Evolutionary conservation across 1,284 basidiomycete genomes (phyloP).

Genomic region (Cryptococcus neoformans): DNA sequence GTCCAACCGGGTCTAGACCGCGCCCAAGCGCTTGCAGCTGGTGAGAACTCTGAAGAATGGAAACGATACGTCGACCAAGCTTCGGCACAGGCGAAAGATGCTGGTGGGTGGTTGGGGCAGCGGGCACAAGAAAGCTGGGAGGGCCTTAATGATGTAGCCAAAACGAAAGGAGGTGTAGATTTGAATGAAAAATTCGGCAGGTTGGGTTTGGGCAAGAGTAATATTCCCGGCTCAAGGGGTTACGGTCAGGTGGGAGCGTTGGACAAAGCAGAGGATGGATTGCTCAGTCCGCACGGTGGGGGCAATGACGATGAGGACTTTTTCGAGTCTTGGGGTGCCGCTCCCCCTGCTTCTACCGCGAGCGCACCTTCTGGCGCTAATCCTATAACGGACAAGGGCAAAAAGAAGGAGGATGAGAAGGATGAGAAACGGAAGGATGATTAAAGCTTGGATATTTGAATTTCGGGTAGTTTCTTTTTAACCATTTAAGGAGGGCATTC

Average conservation of each 20-base stretch:
- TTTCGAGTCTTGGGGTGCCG: constrained; percentile 34
- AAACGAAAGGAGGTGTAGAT: constrained; percentile 43
- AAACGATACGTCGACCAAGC: constrained; percentile 30
- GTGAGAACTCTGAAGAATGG: constrained; percentile 22
- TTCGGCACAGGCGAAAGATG: constrained; percentile 26
- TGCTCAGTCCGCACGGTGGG: constrained; percentile 21
- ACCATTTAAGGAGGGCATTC: no score
- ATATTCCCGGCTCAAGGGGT: constrained; percentile 11
- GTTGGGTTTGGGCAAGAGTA: constrained; percentile 28
- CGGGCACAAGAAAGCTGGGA: constrained; percentile 45
- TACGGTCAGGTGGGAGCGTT: constrained; percentile 29
- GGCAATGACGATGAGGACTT: constrained; percentile 33
- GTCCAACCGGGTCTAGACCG: constrained; percentile 44
- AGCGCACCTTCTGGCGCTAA: constrained; percentile 2
- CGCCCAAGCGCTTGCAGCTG: constrained; percentile 28
- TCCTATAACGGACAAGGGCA: background rate
- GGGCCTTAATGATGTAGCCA: constrained; percentile 43
- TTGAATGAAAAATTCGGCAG: constrained; percentile 45
- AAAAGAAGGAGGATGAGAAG: constrained; percentile 15
- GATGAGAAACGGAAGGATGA: constrained; percentile 39
- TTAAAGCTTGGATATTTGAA: constrained; percentile 33
- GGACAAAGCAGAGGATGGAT: constrained; percentile 27
- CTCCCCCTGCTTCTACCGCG: constrained; percentile 4
- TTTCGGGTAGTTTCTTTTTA: no score
- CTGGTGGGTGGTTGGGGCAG: constrained; percentile 33